Conservation (phyloP, 352 stramenopile species). For the Pythium dissimile region DNA sequence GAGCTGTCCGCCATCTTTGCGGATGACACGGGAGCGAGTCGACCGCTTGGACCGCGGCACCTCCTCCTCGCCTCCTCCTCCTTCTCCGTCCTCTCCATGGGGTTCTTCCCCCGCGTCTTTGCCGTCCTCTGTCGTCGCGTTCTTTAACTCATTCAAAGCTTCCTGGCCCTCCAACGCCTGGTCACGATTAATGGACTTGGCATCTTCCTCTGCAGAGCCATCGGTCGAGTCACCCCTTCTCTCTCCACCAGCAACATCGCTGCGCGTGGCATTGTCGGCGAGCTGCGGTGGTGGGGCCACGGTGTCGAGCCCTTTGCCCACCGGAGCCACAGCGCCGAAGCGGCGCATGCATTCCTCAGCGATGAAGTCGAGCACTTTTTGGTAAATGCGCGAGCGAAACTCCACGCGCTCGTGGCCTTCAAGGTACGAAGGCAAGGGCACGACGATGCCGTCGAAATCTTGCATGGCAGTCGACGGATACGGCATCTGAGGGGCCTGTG, state of each 20-base stretch:
- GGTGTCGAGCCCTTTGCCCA: background rate
- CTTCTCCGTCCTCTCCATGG: slow-evolving; percentile 9
- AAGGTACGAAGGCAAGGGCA: slow-evolving; percentile 72
- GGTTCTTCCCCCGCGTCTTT: slow-evolving; percentile 5
- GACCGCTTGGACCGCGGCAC: slow-evolving; percentile 13
- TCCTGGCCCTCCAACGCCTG: background rate
- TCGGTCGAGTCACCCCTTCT: background rate
- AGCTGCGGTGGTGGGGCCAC: background rate
- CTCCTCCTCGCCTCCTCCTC: slow-evolving; percentile 2
- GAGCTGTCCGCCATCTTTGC: slow-evolving; percentile 13
- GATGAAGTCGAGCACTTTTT: slow-evolving; percentile 83
- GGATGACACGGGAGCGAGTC: slow-evolving; percentile 5
- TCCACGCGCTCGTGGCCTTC: slow-evolving; percentile 67
- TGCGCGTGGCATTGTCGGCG: no score
- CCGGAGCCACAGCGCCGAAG: slow-evolving; percentile 18
- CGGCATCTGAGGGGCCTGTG: slow-evolving; percentile 50
- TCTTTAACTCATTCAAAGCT: background rate
- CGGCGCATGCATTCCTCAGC: slow-evolving; percentile 73
- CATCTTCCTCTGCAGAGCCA: background rate
- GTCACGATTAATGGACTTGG: background rate
- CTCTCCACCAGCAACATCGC: background rate
- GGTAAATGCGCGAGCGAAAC: slow-evolving; percentile 75
- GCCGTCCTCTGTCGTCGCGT: background rate
- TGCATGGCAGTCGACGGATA: slow-evolving; percentile 56
- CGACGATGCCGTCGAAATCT: slow-evolving; percentile 79